phyloP scores from a whole-genome alignment of 768 basidiomycete genomes.

The Cyathus striatus region DNA sequence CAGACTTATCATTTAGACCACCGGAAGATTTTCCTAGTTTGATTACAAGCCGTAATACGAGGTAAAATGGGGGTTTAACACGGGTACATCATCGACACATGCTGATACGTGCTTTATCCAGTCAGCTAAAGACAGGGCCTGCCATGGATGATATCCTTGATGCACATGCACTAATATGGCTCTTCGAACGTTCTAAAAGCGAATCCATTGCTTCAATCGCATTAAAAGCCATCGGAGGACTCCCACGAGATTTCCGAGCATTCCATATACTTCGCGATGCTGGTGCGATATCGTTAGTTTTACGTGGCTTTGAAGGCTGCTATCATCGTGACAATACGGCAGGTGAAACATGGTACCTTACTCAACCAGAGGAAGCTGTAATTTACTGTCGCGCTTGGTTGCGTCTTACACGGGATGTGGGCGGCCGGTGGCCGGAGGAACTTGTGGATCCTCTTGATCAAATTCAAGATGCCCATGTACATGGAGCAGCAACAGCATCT shows the following conservation, averaged over 20 bases:
- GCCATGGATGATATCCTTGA: constrained; percentile 32
- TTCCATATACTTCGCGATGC: constrained; percentile 30
- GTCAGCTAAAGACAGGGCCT: too few relatives aligned
- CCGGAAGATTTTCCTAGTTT: constrained; percentile 2
- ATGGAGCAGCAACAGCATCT: constrained; percentile 28
- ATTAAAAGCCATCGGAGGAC: constrained; percentile 31
- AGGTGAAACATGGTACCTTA: constrained; percentile 29
- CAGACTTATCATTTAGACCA: neutral
- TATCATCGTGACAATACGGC: constrained; percentile 32
- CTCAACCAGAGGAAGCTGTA: constrained; percentile 25
- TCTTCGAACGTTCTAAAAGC: constrained; percentile 26
- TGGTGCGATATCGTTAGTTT: constrained; percentile 24
- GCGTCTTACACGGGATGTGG: constrained; percentile 28
- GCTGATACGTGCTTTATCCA: too few relatives aligned
- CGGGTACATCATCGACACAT: too few relatives aligned
- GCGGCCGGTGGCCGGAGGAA: constrained; percentile 24
- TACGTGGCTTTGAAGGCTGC: constrained; percentile 29
- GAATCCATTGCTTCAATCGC: constrained; percentile 22
- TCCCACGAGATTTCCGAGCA: constrained; percentile 32
- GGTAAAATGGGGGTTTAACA: too few relatives aligned
- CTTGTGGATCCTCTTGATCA: constrained; percentile 22
- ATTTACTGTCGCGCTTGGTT: constrained; percentile 38
- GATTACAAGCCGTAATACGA: constrained; percentile 6
- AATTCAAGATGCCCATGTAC: constrained; percentile 25
- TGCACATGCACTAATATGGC: constrained; percentile 30